A percentile compares a stretch with the other conserved stretches of the same genome.
Conservation (phyloP, 768 basidiomycete species). For the Rhizopogon vesiculosus region DNA sequence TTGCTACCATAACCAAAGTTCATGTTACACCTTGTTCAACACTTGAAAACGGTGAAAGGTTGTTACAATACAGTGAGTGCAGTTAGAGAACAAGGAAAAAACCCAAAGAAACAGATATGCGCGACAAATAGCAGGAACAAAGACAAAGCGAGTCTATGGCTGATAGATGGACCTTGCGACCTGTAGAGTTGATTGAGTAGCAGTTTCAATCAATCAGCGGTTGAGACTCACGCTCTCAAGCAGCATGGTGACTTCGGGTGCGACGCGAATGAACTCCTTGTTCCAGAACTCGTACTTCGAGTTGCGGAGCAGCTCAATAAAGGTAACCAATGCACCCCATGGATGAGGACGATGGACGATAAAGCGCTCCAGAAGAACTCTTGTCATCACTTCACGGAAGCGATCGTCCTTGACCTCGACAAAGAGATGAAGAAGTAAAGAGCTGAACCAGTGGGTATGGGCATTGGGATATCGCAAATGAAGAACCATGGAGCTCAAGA, state of each 20-base stretch:
- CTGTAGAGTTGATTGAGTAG: constrained; percentile 31
- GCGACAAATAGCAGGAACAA: constrained; percentile 76
- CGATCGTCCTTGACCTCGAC: constrained; percentile 69
- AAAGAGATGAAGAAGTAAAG: constrained; percentile 85
- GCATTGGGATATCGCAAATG: constrained; percentile 97
- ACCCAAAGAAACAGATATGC: constrained; percentile 69
- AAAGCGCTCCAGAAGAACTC: constrained; percentile 89
- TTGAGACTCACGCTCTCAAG: constrained; percentile 68
- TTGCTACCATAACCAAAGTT: constrained; percentile 36
- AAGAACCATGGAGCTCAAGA: constrained; percentile 88
- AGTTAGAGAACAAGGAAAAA: constrained; percentile 35
- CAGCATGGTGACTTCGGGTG: constrained; percentile 81
- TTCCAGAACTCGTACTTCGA: constrained; percentile 89
- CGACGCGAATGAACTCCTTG: constrained; percentile 80
- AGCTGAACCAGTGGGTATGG: constrained; percentile 98
- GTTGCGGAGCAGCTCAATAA: constrained; percentile 90
- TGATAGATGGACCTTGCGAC: constrained; percentile 76
- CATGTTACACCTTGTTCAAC: constrained; percentile 53
- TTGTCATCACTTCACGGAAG: constrained; percentile 80
- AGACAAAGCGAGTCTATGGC: constrained; percentile 61
- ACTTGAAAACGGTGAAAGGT: constrained; percentile 44
- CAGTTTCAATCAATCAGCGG: constrained; percentile 2
- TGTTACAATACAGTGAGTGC: constrained; percentile 87
- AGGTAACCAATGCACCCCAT: constrained; percentile 91
- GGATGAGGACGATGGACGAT: constrained; percentile 94